These are phyloP conservation scores for Xylaria sp. DNA, from an alignment of 2,329 filamentous ascomycete species.

Conservation along the genomic window DNA sequence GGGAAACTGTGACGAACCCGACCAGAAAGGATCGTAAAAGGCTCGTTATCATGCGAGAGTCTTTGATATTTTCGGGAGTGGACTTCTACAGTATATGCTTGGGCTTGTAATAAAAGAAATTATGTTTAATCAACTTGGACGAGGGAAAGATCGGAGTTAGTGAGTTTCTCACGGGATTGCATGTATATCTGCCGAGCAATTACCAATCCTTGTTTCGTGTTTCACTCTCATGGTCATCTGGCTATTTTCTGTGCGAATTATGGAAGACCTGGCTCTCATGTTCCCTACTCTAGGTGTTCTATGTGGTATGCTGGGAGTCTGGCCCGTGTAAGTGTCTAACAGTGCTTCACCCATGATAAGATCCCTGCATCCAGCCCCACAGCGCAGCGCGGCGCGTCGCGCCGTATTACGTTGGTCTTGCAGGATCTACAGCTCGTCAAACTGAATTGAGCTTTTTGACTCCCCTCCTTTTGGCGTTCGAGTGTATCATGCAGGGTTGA, in stretches of 20 bases:
- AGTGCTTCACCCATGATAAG: background rate
- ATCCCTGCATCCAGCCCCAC: constrained; percentile 23
- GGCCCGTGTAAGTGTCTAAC: background rate
- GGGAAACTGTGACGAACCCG: constrained; percentile 19
- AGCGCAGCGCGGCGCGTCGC: constrained; percentile 12
- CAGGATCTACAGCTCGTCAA: no score
- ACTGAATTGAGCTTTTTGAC: background rate
- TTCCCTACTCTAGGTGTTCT: background rate
- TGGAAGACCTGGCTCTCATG: background rate
- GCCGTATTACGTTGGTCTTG: background rate
- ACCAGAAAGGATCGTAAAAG: background rate
- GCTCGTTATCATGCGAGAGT: background rate
- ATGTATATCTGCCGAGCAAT: constrained; percentile 24
- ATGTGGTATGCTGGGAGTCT: background rate
- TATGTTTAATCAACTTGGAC: constrained; percentile 17
- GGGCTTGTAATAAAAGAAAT: constrained; percentile 21
- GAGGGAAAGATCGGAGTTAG: constrained; percentile 26
- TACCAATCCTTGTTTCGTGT: background rate
- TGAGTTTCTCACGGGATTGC: constrained; percentile 24
- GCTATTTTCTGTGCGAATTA: background rate
- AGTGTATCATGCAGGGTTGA: background rate
- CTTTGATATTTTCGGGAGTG: constrained; percentile 10
- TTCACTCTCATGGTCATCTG: background rate
- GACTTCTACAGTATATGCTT: background rate
- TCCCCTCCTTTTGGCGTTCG: background rate